Evolutionary conservation across 306 rosid genomes (phyloP).

Genomic region (Castanea sativa): DNA sequence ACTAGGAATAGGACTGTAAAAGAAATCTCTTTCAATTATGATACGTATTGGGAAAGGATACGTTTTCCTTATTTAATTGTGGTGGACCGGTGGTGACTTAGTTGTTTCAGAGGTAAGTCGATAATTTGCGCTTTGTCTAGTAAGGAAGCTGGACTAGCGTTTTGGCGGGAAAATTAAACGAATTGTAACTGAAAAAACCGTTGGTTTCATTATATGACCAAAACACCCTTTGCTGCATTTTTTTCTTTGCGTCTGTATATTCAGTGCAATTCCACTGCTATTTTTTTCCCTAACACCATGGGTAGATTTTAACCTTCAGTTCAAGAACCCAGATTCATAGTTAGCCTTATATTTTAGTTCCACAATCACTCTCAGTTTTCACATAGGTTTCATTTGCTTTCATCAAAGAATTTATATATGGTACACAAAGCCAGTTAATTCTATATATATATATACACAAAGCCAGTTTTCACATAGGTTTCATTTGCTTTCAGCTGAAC

Average conservation of each 20-base stretch:
- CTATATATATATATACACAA: neutral
- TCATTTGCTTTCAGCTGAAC: too few species aligned
- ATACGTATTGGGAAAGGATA: too few species aligned
- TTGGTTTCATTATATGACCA: constrained; percentile 1
- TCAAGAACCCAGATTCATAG: neutral
- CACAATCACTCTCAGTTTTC: neutral
- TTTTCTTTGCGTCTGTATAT: neutral
- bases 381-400: neutral
- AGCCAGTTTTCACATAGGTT: too few species aligned
- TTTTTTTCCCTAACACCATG: neutral
- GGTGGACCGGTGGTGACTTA: too few species aligned
- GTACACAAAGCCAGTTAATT: neutral
- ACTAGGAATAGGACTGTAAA: too few species aligned
- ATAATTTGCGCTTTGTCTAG: neutral
- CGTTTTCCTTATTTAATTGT: too few species aligned
- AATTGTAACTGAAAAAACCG: neutral
- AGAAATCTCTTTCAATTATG: too few species aligned
- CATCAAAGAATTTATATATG: too few species aligned
- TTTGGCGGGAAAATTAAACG: constrained; percentile 23
- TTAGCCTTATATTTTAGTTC: neutral
- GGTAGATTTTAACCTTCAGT: neutral
- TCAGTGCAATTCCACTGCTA: too few species aligned
- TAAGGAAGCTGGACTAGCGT: neutral
- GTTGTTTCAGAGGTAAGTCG: too few species aligned
- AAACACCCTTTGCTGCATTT: neutral